A percentile compares a stretch with the other conserved stretches of the same genome.
Conservation (phyloP, 2,329 filamentous ascomycete species). For the Sclerotinia sclerotiorum region DNA sequence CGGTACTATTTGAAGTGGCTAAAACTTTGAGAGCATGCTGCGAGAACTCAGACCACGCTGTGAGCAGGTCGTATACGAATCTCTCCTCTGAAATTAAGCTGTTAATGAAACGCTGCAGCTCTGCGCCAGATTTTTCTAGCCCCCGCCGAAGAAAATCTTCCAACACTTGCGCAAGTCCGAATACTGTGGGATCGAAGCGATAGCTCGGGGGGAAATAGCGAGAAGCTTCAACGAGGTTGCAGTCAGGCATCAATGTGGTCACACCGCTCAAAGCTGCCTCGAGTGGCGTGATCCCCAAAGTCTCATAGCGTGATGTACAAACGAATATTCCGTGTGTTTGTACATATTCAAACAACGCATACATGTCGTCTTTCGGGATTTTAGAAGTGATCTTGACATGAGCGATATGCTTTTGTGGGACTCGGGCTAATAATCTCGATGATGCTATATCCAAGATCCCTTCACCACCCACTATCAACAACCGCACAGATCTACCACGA, state of each 20-base stretch:
- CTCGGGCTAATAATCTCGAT: slow-evolving; percentile 15
- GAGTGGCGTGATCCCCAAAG: slow-evolving; percentile 27
- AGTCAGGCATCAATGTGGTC: slow-evolving; percentile 26
- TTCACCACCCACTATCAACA: slow-evolving; percentile 26
- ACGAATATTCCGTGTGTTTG: slow-evolving; percentile 26
- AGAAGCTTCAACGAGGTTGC: slow-evolving; percentile 26
- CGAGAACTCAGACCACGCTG: slow-evolving; percentile 21
- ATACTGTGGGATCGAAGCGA: slow-evolving; percentile 19
- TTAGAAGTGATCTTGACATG: slow-evolving; percentile 26
- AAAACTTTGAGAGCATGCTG: slow-evolving; percentile 19
- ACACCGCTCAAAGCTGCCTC: slow-evolving; percentile 27
- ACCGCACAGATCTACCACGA: slow-evolving; percentile 17
- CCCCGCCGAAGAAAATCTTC: slow-evolving; percentile 2
- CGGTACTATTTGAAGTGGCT: background rate
- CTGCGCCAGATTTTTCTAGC: background rate
- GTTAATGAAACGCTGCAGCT: slow-evolving; percentile 19
- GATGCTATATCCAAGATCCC: slow-evolving; percentile 15
- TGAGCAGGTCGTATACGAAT: slow-evolving; percentile 20
- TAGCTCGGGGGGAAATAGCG: slow-evolving; percentile 25
- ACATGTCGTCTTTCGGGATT: slow-evolving; percentile 27
- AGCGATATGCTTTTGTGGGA: slow-evolving; percentile 23
- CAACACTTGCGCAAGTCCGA: slow-evolving; percentile 9
- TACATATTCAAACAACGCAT: slow-evolving; percentile 25
- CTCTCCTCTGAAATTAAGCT: slow-evolving; percentile 21
- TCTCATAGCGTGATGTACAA: slow-evolving; percentile 28